These are phyloP conservation scores for Diaporthe sp. DNA, from an alignment of 2,329 filamentous ascomycete species.

Conservation along the genomic window DNA sequence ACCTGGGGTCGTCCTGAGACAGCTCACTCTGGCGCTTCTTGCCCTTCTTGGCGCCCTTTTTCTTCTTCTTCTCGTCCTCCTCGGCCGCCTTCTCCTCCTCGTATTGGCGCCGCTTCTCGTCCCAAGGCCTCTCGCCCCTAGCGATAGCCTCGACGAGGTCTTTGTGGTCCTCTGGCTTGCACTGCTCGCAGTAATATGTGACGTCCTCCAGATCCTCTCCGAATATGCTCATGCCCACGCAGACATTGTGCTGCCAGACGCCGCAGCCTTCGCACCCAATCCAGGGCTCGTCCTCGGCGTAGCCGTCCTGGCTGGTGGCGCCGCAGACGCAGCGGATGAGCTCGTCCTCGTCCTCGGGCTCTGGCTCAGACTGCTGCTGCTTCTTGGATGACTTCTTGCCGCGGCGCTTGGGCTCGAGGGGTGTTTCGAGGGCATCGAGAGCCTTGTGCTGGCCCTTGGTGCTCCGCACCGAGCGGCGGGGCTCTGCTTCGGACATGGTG, in stretches of 20 bases:
- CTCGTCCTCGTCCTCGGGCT: slow-evolving; percentile 71
- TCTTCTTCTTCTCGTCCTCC: slow-evolving; percentile 68
- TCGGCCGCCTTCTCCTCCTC: slow-evolving; percentile 74
- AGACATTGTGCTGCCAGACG: slow-evolving; percentile 98
- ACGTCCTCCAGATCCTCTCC: slow-evolving; percentile 82
- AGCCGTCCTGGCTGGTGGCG: slow-evolving; percentile 85
- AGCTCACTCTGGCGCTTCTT: slow-evolving; percentile 76
- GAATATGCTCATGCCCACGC: slow-evolving; percentile 86
- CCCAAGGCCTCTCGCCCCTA: slow-evolving; percentile 89
- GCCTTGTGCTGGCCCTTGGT: slow-evolving; percentile 98
- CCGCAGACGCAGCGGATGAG: slow-evolving; percentile 96
- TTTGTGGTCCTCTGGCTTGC: slow-evolving; percentile 85
- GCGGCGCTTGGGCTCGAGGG: slow-evolving; percentile 66
- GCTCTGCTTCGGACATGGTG: slow-evolving; percentile 70
- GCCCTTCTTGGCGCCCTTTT: slow-evolving; percentile 71
- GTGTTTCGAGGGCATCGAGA: slow-evolving; percentile 79
- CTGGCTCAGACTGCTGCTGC: slow-evolving; percentile 67
- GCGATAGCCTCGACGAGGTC: slow-evolving; percentile 83
- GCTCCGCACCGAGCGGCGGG: slow-evolving; percentile 92
- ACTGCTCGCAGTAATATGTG: slow-evolving; percentile 90
- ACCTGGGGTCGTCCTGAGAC: slow-evolving; percentile 59
- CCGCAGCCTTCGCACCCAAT: slow-evolving; percentile 94
- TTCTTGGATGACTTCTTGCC: slow-evolving; percentile 65
- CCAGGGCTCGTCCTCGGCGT: slow-evolving; percentile 85
- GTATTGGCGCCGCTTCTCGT: slow-evolving; percentile 73